Percentiles rank a stretch among this genome's conserved stretches.
Evolutionary conservation across 2,329 filamentous ascomycete genomes (phyloP).

Genomic region (Byssothecium circinans): DNA sequence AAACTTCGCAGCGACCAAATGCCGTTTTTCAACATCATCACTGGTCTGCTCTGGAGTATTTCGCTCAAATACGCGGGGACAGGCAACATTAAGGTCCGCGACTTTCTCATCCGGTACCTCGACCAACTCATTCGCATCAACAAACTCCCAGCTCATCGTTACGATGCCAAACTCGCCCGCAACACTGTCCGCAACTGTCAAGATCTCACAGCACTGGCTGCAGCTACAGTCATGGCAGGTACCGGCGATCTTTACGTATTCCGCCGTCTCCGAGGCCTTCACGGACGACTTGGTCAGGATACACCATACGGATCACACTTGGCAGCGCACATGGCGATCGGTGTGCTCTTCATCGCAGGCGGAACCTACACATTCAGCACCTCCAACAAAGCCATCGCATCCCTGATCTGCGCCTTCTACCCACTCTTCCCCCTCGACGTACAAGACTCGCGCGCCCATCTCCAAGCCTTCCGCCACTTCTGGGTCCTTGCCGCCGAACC

Average conservation of each 20-base stretch:
- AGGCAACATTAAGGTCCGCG: constrained; percentile 67
- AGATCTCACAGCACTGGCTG: constrained; percentile 79
- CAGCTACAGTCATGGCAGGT: constrained; percentile 90
- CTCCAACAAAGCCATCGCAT: constrained; percentile 81
- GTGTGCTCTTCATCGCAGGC: constrained; percentile 86
- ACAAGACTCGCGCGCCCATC: constrained; percentile 89
- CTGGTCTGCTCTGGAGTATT: constrained; percentile 77
- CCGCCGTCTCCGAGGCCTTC: constrained; percentile 80
- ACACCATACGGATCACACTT: constrained; percentile 93
- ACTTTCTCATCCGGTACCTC: constrained; percentile 80
- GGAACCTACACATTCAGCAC: constrained; percentile 91
- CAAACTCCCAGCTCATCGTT: constrained; percentile 63
- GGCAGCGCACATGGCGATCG: constrained; percentile 88
- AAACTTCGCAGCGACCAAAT: constrained; percentile 78
- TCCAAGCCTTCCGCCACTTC: constrained; percentile 95
- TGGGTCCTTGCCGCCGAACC: constrained; percentile 94
- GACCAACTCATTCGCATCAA: constrained; percentile 83
- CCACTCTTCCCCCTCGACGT: constrained; percentile 87
- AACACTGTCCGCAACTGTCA: constrained; percentile 89
- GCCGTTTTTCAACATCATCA: constrained; percentile 88
- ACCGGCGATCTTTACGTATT: constrained; percentile 87
- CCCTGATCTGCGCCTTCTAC: constrained; percentile 88
- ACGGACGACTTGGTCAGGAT: constrained; percentile 80
- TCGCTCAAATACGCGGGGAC: constrained; percentile 52
- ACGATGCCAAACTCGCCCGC: constrained; percentile 81